phyloP scores from a whole-genome alignment of 192 early-diverging fungal genomes.

The Backusella mclennaniae region DNA sequence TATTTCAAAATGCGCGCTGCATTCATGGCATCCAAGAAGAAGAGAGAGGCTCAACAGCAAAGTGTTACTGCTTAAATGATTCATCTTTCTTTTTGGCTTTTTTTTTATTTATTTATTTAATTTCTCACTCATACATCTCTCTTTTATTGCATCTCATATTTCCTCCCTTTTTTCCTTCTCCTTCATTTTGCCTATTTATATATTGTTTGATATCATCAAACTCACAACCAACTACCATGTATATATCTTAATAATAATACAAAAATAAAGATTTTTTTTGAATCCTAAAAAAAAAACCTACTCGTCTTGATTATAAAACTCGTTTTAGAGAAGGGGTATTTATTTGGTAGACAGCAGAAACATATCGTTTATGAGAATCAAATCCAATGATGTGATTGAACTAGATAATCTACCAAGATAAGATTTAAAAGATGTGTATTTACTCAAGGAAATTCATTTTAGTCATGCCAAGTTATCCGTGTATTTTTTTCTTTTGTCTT shows the following conservation, averaged over 20 bases:
- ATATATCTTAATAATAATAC: not conserved
- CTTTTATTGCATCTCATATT: not conserved
- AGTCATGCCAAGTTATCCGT: too few species aligned
- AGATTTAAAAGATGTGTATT: too few species aligned
- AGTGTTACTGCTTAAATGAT: not conserved
- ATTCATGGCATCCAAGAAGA: slow-evolving; percentile 76
- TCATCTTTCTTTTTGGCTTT: not conserved
- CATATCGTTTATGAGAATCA: too few species aligned
- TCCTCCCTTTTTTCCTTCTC: not conserved
- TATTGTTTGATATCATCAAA: not conserved
- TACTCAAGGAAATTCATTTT: too few species aligned
- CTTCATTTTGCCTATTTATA: not conserved
- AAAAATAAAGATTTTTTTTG: not conserved
- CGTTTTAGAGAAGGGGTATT: too few species aligned
- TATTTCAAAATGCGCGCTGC: slow-evolving; percentile 90
- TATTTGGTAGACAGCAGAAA: too few species aligned
- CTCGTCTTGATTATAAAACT: too few species aligned
- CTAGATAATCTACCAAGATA: too few species aligned
- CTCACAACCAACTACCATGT: not conserved
- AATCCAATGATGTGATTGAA: too few species aligned
- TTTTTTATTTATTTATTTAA: not conserved
- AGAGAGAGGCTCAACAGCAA: slow-evolving; percentile 47
- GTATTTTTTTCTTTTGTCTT: too few species aligned
- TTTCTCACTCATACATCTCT: not conserved
- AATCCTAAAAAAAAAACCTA: too few species aligned